Percentiles rank a stretch among this genome's conserved stretches.
phyloP scores from a whole-genome alignment of 768 basidiomycete genomes.

The Hypsizygus marmoreus region DNA sequence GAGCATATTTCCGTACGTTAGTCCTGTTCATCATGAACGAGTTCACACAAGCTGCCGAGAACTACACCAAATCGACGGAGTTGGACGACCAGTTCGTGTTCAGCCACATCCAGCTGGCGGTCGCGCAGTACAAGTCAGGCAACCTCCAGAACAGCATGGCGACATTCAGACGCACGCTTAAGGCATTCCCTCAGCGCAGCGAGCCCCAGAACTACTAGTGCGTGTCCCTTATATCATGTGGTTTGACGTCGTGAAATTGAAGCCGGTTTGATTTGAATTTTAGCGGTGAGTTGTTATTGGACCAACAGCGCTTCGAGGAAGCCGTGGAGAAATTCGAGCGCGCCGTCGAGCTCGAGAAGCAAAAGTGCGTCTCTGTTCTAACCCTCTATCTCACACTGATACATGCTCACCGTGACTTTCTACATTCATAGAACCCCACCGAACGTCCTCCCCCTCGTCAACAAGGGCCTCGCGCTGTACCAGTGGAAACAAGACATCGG shows the following conservation, averaged over 20 bases:
- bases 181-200: constrained; percentile 81
- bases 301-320: constrained; percentile 86
- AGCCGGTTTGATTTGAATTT: no score
- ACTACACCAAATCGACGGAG: constrained; percentile 89
- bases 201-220: constrained; percentile 97
- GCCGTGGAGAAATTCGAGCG: constrained; percentile 91
- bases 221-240: constrained; percentile 25
- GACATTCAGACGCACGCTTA: constrained; percentile 84
- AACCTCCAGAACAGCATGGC: constrained; percentile 83
- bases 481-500: constrained; percentile 93
- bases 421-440: constrained; percentile 48
- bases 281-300: constrained; percentile 94
- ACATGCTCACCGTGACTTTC: neutral
- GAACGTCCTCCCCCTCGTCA: constrained; percentile 93
- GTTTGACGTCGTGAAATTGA: neutral
- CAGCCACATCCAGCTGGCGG: constrained; percentile 95
- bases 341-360: constrained; percentile 85
- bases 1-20: constrained; percentile 25
- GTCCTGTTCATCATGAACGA: constrained; percentile 96
- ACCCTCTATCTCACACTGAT: neutral
- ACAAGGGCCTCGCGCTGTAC: constrained; percentile 96
- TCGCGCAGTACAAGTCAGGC: constrained; percentile 92
- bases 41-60: constrained; percentile 80
- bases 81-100: constrained; percentile 91
- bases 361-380: constrained; percentile 48